phyloP scores from a whole-genome alignment of 2,329 filamentous ascomycete genomes.

The Sordariomycetes sp. region DNA sequence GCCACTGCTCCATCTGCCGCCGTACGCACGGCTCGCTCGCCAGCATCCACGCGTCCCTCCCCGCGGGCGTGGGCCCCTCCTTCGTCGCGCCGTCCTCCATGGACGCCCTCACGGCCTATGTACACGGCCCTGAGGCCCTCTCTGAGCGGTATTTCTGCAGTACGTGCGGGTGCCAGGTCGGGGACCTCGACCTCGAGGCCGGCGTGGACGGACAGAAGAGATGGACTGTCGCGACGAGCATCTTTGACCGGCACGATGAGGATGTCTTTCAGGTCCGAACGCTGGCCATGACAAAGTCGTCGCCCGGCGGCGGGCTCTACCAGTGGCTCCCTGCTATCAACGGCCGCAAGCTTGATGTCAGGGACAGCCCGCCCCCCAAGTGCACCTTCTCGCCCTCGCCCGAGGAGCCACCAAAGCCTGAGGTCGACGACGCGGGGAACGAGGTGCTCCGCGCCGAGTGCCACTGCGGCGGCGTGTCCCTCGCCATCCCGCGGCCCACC shows the following conservation, averaged over 20 bases:
- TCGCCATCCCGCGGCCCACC: conserved; percentile 29
- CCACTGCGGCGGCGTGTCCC: conserved; percentile 34
- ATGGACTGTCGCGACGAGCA: conserved; percentile 28
- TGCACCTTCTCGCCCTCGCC: background rate
- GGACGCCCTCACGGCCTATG: conserved; percentile 22
- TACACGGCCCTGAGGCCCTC: conserved; percentile 12
- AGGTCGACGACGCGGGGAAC: conserved; percentile 15
- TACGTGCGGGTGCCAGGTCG: conserved; percentile 34
- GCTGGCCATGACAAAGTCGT: conserved; percentile 24
- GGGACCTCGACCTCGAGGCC: conserved; percentile 18
- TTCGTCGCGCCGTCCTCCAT: conserved; percentile 28
- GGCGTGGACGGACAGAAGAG: conserved; percentile 11
- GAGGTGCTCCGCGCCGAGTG: conserved; percentile 31
- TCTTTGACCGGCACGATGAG: conserved; percentile 25
- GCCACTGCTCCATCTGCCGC: conserved; percentile 34
- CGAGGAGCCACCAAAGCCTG: background rate
- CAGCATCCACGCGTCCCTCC: conserved; percentile 28
- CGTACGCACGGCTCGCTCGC: conserved; percentile 28
- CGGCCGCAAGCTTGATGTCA: conserved; percentile 17
- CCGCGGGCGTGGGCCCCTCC: conserved; percentile 19
- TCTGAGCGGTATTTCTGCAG: conserved; percentile 31
- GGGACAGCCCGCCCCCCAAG: conserved; percentile 13
- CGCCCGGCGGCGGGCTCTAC: conserved; percentile 24
- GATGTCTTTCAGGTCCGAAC: conserved; percentile 21
- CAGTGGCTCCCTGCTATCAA: conserved; percentile 21